These are phyloP conservation scores for Penicillium verrucosum DNA, from an alignment of 2,329 filamentous ascomycete species.

Conservation along the genomic window DNA sequence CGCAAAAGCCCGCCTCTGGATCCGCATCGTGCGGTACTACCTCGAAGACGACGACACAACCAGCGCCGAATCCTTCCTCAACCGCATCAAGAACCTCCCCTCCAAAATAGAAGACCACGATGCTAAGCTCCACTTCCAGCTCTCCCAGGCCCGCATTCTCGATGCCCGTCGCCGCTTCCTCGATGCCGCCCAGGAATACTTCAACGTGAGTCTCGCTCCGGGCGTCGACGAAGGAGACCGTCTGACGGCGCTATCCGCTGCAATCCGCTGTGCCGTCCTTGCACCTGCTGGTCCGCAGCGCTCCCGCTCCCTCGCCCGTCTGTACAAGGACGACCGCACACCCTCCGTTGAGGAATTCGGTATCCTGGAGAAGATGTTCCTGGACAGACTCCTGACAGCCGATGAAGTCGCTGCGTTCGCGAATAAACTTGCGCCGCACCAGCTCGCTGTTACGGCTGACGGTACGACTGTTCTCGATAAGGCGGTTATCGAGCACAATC, in stretches of 20 bases:
- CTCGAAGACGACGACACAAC: conserved; percentile 91
- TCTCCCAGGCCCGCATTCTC: conserved; percentile 88
- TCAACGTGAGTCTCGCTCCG: conserved; percentile 74
- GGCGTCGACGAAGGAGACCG: conserved; percentile 84
- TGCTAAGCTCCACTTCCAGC: conserved; percentile 77
- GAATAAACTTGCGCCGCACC: conserved; percentile 74
- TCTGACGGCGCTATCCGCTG: conserved; percentile 76
- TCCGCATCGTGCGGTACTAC: conserved; percentile 90
- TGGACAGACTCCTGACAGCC: conserved; percentile 76
- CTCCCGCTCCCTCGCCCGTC: conserved; percentile 71
- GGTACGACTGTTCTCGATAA: conserved; percentile 89
- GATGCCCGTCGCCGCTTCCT: conserved; percentile 89
- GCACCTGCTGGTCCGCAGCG: conserved; percentile 85
- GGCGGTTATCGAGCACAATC: conserved; percentile 93
- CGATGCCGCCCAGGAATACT: conserved; percentile 82
- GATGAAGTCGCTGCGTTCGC: conserved; percentile 87
- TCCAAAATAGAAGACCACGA: conserved; percentile 69
- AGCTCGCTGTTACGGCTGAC: conserved; percentile 84
- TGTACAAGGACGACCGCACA: conserved; percentile 92
- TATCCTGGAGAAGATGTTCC: conserved; percentile 96
- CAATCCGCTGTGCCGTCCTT: conserved; percentile 87
- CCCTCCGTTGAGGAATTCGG: conserved; percentile 71
- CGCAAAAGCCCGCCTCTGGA: conserved; percentile 81
- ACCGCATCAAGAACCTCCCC: conserved; percentile 91
- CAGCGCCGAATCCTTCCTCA: conserved; percentile 79